Conservation (phyloP, 2,329 filamentous ascomycete species). For the Berkeleyomyces rouxiae region DNA sequence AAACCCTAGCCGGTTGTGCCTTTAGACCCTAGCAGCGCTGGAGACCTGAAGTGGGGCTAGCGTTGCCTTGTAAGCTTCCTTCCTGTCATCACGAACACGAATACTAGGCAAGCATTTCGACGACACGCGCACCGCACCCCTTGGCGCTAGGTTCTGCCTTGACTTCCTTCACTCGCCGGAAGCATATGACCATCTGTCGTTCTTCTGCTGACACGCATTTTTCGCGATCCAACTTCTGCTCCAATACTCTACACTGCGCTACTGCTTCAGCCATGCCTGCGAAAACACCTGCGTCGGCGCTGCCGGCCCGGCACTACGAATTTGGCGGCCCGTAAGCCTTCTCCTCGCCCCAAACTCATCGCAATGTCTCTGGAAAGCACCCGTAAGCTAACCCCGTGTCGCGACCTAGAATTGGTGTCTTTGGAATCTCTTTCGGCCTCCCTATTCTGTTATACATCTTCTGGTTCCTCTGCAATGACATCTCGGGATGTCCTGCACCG, state of each 20-base stretch:
- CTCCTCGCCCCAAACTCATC: neutral
- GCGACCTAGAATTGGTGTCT: conserved; percentile 49
- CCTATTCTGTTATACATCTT: conserved; percentile 65
- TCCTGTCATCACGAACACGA: neutral
- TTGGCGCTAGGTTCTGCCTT: too few relatives aligned
- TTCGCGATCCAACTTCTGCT: too few relatives aligned
- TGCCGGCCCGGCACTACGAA: conserved; percentile 30
- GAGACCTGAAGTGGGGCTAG: neutral
- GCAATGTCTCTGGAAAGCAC: too few relatives aligned
- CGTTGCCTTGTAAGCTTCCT: neutral
- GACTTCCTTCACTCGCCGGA: too few relatives aligned
- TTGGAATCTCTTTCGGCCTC: conserved; percentile 62
- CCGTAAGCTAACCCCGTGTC: neutral
- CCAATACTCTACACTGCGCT: too few relatives aligned
- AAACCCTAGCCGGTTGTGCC: too few relatives aligned
- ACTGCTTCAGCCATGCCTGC: conserved; percentile 8
- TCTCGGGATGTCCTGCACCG: conserved; percentile 77
- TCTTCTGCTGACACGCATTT: too few relatives aligned
- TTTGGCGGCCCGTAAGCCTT: conserved; percentile 34
- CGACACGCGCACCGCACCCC: too few relatives aligned
- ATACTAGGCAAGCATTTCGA: neutral
- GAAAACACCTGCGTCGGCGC: conserved; percentile 16
- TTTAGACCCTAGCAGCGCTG: neutral
- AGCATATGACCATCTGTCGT: too few relatives aligned
- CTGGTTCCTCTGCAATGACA: conserved; percentile 78